phyloP scores from a whole-genome alignment of 495 filamentous ascomycete genomes.

The Apodospora peruviana region DNA sequence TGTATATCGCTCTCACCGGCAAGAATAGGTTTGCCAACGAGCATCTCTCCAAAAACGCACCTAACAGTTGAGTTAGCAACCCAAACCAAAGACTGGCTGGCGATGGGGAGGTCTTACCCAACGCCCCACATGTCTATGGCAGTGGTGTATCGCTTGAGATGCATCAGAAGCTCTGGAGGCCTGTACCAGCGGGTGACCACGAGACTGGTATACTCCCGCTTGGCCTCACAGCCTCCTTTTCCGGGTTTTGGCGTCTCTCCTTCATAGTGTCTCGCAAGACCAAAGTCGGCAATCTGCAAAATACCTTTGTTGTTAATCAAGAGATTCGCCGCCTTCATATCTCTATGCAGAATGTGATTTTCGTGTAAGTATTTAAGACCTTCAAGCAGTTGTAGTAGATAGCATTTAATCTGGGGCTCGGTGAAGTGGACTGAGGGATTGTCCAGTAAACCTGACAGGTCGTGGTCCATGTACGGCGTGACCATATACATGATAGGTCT shows the following conservation, averaged over 20 bases:
- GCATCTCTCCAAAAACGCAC: slow-evolving; percentile 98
- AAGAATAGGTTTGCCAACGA: slow-evolving; percentile 87
- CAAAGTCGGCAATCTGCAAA: slow-evolving; percentile 96
- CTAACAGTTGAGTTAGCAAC: slow-evolving; percentile 37
- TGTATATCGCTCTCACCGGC: slow-evolving; percentile 82
- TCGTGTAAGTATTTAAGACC: slow-evolving; percentile 86
- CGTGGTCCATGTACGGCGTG: slow-evolving; percentile 97
- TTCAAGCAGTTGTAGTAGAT: slow-evolving; percentile 89
- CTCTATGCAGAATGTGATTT: slow-evolving; percentile 84
- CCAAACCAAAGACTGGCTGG: not conserved
- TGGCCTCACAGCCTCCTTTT: slow-evolving; percentile 76
- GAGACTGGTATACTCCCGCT: slow-evolving; percentile 85
- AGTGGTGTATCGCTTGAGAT: slow-evolving; percentile 82
- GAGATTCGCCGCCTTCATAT: slow-evolving; percentile 98
- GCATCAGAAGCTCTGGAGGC: slow-evolving; percentile 86
- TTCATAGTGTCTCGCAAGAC: slow-evolving; percentile 88
- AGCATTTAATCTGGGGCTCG: slow-evolving; percentile 93
- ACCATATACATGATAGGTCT: slow-evolving; percentile 96
- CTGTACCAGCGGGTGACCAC: slow-evolving; percentile 98
- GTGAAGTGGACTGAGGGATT: slow-evolving; percentile 85
- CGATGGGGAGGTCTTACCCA: slow-evolving; percentile 63
- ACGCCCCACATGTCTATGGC: slow-evolving; percentile 99
- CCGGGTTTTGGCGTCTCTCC: slow-evolving; percentile 75
- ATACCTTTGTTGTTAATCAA: slow-evolving; percentile 93
- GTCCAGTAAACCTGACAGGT: slow-evolving; percentile 90